These are phyloP conservation scores for Globisporangium iwayamae DNA, from an alignment of 352 stramenopile species.

Conservation along the genomic window DNA sequence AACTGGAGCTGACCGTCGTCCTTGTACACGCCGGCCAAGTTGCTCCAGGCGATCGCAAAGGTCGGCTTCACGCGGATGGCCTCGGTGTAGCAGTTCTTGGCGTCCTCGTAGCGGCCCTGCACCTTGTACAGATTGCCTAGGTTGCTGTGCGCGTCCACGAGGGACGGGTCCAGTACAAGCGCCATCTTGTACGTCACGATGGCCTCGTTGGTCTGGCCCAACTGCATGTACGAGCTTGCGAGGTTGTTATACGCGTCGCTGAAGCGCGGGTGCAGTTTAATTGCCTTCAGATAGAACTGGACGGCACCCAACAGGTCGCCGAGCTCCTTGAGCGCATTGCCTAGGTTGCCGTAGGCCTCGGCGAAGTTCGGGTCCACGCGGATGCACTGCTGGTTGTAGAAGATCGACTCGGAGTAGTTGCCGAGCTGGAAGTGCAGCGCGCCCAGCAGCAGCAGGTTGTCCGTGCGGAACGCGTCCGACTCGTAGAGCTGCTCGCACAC, in stretches of 20 bases:
- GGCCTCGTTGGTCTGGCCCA: slow-evolving; percentile 85
- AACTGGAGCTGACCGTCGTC: slow-evolving; percentile 81
- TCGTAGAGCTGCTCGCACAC: slow-evolving; percentile 90
- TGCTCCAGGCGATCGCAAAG: slow-evolving; percentile 92
- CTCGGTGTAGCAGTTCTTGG: slow-evolving; percentile 88
- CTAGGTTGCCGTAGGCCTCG: slow-evolving; percentile 92
- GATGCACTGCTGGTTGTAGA: slow-evolving; percentile 95
- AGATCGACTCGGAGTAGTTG: slow-evolving; percentile 91
- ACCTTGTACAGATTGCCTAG: slow-evolving; percentile 93
- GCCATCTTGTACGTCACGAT: slow-evolving; percentile 95
- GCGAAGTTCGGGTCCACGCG: slow-evolving; percentile 89
- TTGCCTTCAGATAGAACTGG: slow-evolving; percentile 92
- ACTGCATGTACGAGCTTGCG: slow-evolving; percentile 89
- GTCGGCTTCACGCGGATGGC: slow-evolving; percentile 86
- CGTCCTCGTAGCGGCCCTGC: slow-evolving; percentile 79
- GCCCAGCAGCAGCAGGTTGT: slow-evolving; percentile 92
- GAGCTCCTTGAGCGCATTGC: slow-evolving; percentile 94
- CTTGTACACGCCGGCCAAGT: slow-evolving; percentile 89
- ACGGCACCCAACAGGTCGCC: slow-evolving; percentile 87
- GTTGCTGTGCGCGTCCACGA: slow-evolving; percentile 94
- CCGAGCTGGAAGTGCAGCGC: slow-evolving; percentile 93
- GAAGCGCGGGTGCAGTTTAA: slow-evolving; percentile 91
- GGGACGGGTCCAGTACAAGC: slow-evolving; percentile 79
- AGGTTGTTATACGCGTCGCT: slow-evolving; percentile 92
- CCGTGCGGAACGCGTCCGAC: slow-evolving; percentile 78